Percentiles rank a stretch among this genome's conserved stretches.
Evolutionary conservation across 2,329 filamentous ascomycete species (phyloP).

Genomic region (Dothistroma pini): DNA sequence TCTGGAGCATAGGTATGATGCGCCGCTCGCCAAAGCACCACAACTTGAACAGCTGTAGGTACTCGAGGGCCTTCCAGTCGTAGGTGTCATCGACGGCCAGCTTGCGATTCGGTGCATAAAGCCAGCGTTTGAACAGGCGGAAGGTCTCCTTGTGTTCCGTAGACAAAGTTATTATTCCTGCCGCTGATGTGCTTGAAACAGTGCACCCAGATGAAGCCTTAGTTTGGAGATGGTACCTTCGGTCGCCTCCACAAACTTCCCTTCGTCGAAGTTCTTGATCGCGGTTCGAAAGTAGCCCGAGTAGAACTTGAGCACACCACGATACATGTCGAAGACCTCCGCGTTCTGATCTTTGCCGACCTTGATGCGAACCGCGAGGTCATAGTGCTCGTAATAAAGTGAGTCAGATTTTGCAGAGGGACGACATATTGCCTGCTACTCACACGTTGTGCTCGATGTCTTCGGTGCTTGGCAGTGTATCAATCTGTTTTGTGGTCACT

Average conservation of each 20-base stretch:
- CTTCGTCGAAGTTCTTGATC: slow-evolving; percentile 13
- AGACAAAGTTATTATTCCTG: too few species aligned
- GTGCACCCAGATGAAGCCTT: too few species aligned
- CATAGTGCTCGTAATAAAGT: not conserved
- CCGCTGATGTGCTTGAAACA: too few species aligned
- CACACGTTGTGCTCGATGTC: not conserved
- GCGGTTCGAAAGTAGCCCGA: slow-evolving; percentile 23
- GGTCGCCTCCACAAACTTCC: slow-evolving; percentile 14
- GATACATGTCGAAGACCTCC: slow-evolving; percentile 18
- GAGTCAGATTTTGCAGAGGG: not conserved
- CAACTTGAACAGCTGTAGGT: not conserved
- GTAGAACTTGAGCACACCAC: slow-evolving; percentile 20
- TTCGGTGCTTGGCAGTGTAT: not conserved
- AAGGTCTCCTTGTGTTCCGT: slow-evolving; percentile 15
- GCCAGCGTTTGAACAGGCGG: slow-evolving; percentile 17
- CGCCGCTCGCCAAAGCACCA: slow-evolving; percentile 16
- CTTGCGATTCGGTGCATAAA: slow-evolving; percentile 12
- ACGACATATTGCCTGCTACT: not conserved
- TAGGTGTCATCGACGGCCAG: too few species aligned
- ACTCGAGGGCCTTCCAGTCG: not conserved
- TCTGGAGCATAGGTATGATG: slow-evolving; percentile 9
- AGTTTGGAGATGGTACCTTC: too few species aligned
- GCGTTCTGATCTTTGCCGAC: slow-evolving; percentile 9
- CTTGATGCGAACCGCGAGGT: slow-evolving; percentile 6
- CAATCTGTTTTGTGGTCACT: not conserved